Conservation (phyloP, 2,329 filamentous ascomycete genomes). For the Corinectria fuckeliana region DNA sequence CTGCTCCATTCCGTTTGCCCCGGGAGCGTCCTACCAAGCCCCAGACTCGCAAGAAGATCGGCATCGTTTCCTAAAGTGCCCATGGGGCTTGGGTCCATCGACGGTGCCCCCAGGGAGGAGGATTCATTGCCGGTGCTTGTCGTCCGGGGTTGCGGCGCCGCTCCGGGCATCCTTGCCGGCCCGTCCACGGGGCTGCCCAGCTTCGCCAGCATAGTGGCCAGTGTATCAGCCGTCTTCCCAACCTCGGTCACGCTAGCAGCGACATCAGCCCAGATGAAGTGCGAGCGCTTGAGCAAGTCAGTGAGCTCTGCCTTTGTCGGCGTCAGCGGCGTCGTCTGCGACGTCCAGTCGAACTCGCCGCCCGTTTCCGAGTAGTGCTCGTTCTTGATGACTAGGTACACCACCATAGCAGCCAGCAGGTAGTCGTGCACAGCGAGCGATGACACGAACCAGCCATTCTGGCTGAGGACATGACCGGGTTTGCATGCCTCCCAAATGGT, state of each 20-base stretch:
- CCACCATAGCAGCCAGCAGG: slow-evolving; percentile 65
- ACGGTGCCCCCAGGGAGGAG: slow-evolving; percentile 27
- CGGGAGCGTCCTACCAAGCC: slow-evolving; percentile 27
- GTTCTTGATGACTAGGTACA: slow-evolving; percentile 60
- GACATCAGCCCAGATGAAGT: slow-evolving; percentile 53
- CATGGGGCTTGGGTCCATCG: slow-evolving; percentile 30
- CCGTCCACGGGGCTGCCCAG: slow-evolving; percentile 43
- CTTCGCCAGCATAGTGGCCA: slow-evolving; percentile 54
- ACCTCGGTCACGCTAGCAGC: slow-evolving; percentile 47
- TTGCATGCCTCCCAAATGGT: slow-evolving; percentile 55
- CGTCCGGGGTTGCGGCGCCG: slow-evolving; percentile 1
- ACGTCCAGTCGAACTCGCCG: slow-evolving; percentile 44
- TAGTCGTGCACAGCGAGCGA: slow-evolving; percentile 67
- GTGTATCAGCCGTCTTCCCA: slow-evolving; percentile 53
- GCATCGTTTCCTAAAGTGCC: slow-evolving; percentile 27
- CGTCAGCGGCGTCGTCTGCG: slow-evolving; percentile 38
- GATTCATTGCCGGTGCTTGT: slow-evolving; percentile 18
- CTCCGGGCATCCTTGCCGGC: slow-evolving; percentile 2
- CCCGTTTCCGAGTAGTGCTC: slow-evolving; percentile 48
- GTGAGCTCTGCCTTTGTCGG: slow-evolving; percentile 49
- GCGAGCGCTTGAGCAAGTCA: slow-evolving; percentile 49
- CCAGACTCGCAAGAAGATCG: slow-evolving; percentile 31
- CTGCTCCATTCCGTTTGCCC: slow-evolving; percentile 4
- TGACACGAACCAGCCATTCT: slow-evolving; percentile 63
- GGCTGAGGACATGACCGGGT: slow-evolving; percentile 60